Evolutionary conservation across 2,329 filamentous ascomycete species (phyloP).

Genomic region (Monilinia vaccinii-corymbosi): DNA sequence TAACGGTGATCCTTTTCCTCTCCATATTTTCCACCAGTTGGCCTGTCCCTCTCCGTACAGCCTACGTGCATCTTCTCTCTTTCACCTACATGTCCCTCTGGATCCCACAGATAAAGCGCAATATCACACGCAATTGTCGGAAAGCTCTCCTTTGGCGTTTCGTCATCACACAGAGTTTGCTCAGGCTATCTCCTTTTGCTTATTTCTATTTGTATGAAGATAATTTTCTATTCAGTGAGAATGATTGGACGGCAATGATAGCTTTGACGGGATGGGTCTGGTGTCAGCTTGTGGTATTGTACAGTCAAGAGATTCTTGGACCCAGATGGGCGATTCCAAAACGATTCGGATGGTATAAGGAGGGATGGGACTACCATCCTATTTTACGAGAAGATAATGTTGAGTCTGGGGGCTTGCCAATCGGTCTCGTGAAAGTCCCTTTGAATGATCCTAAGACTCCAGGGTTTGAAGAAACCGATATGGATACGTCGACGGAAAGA

Average conservation of each 20-base stretch:
- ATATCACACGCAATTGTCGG: slow-evolving; percentile 82
- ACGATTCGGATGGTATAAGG: slow-evolving; percentile 46
- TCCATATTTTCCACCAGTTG: slow-evolving; percentile 52
- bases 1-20: slow-evolving; percentile 48
- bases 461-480: slow-evolving; percentile 14
- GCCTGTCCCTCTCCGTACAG: slow-evolving; percentile 44
- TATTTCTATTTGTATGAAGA: slow-evolving; percentile 75
- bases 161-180: slow-evolving; percentile 69
- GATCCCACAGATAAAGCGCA: slow-evolving; percentile 86
- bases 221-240: slow-evolving; percentile 72
- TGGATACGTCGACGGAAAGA: slow-evolving; percentile 19
- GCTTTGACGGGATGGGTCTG: slow-evolving; percentile 71
- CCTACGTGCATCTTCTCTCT: slow-evolving; percentile 54
- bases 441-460: slow-evolving; percentile 14
- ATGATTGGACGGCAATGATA: slow-evolving; percentile 56
- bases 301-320: slow-evolving; percentile 74
- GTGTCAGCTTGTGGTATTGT: slow-evolving; percentile 73
- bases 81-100: slow-evolving; percentile 83
- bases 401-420: slow-evolving; percentile 71
- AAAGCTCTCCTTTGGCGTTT: slow-evolving; percentile 89
- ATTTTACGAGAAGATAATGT: slow-evolving; percentile 73
- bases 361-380: slow-evolving; percentile 92
- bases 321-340: slow-evolving; percentile 77
- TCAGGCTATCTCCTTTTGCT: slow-evolving; percentile 69
- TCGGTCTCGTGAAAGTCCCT: slow-evolving; percentile 50